Conservation (phyloP, 2,329 filamentous ascomycete species). For the Beauveria rudraprayagi region DNA sequence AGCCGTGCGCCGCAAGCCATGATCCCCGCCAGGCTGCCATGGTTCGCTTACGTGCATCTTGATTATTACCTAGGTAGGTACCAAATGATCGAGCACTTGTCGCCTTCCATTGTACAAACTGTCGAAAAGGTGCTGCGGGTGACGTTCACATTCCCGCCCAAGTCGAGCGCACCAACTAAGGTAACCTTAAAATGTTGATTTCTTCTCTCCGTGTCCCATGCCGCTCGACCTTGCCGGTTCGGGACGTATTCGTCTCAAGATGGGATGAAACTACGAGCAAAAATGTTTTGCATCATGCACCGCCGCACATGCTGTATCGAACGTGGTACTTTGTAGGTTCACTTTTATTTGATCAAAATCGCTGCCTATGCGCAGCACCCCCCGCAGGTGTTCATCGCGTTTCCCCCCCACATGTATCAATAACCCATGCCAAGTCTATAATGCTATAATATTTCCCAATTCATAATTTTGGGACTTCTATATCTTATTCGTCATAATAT, state of each 20-base stretch:
- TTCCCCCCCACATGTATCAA: neutral
- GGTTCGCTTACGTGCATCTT: neutral
- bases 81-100: too few species aligned
- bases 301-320: neutral
- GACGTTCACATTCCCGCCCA: too few species aligned
- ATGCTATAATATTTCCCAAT: neutral
- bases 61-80: too few species aligned
- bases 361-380: neutral
- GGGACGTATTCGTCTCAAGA: neutral
- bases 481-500: neutral
- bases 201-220: neutral
- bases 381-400: neutral
- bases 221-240: neutral
- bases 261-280: neutral
- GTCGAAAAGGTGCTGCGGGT: too few species aligned
- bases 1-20: constrained; percentile 2
- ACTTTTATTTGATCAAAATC: neutral
- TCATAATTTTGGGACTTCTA: neutral
- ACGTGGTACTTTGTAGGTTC: neutral
- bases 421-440: neutral
- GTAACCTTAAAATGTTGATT: too few species aligned
- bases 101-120: neutral
- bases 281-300: neutral
- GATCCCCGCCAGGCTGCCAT: neutral
- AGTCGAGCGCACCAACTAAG: too few species aligned